Base-by-base conservation (phyloP, 2,329 filamentous ascomycete species). In the Sclerotinia subarctica region DNA sequence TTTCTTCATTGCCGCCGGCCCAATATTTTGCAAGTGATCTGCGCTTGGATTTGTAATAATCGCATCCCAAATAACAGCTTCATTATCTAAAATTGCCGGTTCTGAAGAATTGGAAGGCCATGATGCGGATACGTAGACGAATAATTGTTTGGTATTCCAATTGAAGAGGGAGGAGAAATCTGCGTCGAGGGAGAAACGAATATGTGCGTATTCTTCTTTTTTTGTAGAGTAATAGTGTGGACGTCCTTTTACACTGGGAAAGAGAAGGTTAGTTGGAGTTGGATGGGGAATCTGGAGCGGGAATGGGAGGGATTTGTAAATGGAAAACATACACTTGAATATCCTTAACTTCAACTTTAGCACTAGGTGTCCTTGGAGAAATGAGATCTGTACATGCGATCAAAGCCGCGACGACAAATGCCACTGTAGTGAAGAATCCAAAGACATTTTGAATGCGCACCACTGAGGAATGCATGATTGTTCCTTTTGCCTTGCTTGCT, bases 111-210 rank as follows among this genome's bases (percentile, higher is more conserved):
- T 73, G 38, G 79, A 74, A 54, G 84, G 82, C 88, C 88, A 90
- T 74, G 88, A 89, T 66, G 94, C 94, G 67, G 93, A 94, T 69
- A 99, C 89, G 82, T 97, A 99, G 79, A 97, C 89, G 81, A 98
- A 99, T 76, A 99, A 82, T 81, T 98, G 92, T 80, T 99, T 99
- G 26, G 96, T 99, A 84, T 99, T 99, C 95, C 94, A 99, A 77
- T 92, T 96, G 86, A 98, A 98, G 74, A 99, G 91, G 54, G 90
- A 90, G 70, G 88, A 90, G 70, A 99, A 86, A 81, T 99, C 94
- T 65, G 94, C 91, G 76, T 97, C 91, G 69, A 99, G 86, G 76
- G 94, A 92, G 84, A 99, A 99, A 78, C 90, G 90, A 78, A 99
- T 90, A 78, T 95, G 88, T 74, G 94, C 95, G 79, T 97, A 98